Evolutionary conservation across 2,329 filamentous ascomycete genomes (phyloP).

Genomic region (Thermochaetoides dissita): DNA sequence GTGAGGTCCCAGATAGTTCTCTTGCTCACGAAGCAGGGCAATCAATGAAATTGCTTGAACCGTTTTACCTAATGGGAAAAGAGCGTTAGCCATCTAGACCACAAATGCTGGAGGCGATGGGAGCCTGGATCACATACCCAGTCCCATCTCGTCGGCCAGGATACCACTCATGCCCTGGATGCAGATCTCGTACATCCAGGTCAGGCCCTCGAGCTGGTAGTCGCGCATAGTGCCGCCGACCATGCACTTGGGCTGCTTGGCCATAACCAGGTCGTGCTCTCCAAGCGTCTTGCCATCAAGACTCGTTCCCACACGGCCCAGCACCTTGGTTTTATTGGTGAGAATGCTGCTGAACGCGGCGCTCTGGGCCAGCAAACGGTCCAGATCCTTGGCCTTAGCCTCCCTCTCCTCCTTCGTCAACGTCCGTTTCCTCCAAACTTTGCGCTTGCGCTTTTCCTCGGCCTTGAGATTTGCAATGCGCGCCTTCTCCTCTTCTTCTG

Average conservation of each 20-base stretch:
- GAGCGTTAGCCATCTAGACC: not conserved
- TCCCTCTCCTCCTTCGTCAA: constrained; percentile 41
- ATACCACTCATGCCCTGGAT: constrained; percentile 81
- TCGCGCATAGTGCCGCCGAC: constrained; percentile 81
- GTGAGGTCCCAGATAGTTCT: constrained; percentile 72
- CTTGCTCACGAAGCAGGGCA: constrained; percentile 74
- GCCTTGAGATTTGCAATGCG: constrained; percentile 32
- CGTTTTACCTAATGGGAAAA: constrained; percentile 53
- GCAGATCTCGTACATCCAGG: constrained; percentile 81
- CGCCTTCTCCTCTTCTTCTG: constrained; percentile 33
- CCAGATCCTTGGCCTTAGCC: constrained; percentile 43
- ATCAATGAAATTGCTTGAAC: constrained; percentile 82
- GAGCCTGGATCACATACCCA: constrained; percentile 32
- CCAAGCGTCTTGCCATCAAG: constrained; percentile 46
- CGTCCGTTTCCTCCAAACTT: constrained; percentile 32
- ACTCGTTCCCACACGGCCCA: constrained; percentile 47
- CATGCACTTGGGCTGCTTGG: constrained; percentile 72
- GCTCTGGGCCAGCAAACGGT: constrained; percentile 44
- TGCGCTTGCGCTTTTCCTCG: constrained; percentile 29
- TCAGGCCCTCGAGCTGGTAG: constrained; percentile 86
- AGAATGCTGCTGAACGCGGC: constrained; percentile 48
- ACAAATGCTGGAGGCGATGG: no score
- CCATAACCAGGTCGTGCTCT: constrained; percentile 60
- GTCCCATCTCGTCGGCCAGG: constrained; percentile 84
- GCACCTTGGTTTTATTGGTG: constrained; percentile 47